Evolutionary conservation across 2,329 filamentous ascomycete species (phyloP), one percentile per base, ranked within the genome.

Genomic region (Lachnellula subtilissima): DNA sequence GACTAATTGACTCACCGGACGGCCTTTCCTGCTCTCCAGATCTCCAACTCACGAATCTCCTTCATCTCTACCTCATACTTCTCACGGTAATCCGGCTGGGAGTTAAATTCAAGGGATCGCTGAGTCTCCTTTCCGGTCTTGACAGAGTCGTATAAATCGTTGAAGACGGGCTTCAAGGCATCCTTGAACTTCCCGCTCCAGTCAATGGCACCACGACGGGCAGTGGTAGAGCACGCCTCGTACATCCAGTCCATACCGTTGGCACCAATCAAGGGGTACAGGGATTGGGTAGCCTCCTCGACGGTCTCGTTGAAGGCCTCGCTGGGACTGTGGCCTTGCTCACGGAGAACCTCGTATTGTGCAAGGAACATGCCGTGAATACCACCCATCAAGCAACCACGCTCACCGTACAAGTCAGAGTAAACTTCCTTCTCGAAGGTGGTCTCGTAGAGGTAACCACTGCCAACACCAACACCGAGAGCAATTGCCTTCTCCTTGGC

Each of bases 241-340:
- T 95, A 99, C 94, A 99, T 99, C 91, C 95, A 99, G 83, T 99
- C 94, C 94, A 99, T 97, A 73, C 94, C 94, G 79, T 97, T 89
- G 78, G 84, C 85, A 73, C 93, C 94, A 72, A 99, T 99, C 73
- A 99, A 84, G 64, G 94, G 94, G 85, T 99, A 99, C 72, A 99
- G 83, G 66, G 85, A 91, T 85, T 99, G 94, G 52, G 94, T 99
- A 65, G 94, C 94, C 85, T 99, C 94, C 85, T 99, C 94, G 67
- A 99, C 94, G 67, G 94, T 99, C 91, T 99, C 94, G 86, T 99
- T 99, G 88, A 99, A 99, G 67, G 94, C 94, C 82, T 99, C 94
- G 70, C 88, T 93, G 75, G 94, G 94, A 78, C 84, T 89, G 87
- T 99, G 94, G 78, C 94, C 94, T 69, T 89, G 88, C 87, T 99